phyloP scores from a whole-genome alignment of 2,329 filamentous ascomycete genomes.

The Epichloe hybrida region DNA sequence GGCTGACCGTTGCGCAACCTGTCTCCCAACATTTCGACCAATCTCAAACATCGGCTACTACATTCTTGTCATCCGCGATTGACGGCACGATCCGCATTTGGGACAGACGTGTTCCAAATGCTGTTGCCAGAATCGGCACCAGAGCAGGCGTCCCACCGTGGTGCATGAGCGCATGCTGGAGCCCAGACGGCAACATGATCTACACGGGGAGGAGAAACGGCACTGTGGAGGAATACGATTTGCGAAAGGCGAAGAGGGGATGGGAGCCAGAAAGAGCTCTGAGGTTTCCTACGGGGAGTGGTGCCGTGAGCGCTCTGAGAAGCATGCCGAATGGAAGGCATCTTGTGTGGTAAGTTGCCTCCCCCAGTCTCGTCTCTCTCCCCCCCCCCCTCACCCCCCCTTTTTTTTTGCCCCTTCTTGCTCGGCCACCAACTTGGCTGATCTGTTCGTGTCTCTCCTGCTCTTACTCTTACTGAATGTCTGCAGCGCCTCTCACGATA shows the following conservation, averaged over 20 bases:
- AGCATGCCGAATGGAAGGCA: slow-evolving; percentile 90
- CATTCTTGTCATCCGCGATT: slow-evolving; percentile 78
- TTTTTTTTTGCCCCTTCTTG: not conserved
- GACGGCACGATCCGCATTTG: slow-evolving; percentile 86
- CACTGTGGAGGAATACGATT: slow-evolving; percentile 85
- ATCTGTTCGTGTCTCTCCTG: not conserved
- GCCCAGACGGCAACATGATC: slow-evolving; percentile 85
- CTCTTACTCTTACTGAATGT: not conserved
- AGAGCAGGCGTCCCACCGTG: slow-evolving; percentile 72
- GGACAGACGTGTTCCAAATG: slow-evolving; percentile 66
- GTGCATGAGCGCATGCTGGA: slow-evolving; percentile 98
- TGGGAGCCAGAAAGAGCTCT: slow-evolving; percentile 66
- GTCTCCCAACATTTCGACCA: slow-evolving; percentile 34
- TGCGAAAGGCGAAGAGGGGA: slow-evolving; percentile 58
- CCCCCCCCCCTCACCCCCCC: too few species aligned
- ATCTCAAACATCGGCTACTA: slow-evolving; percentile 54
- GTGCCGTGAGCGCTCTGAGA: slow-evolving; percentile 74
- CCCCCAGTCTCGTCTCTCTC: too few species aligned
- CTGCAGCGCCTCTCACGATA: slow-evolving; percentile 74
- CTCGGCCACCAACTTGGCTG: not conserved
- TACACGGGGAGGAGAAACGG: slow-evolving; percentile 85
- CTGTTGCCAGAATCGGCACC: slow-evolving; percentile 67
- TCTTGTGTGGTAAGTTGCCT: slow-evolving; percentile 52
- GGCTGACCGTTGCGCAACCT: slow-evolving; percentile 21
- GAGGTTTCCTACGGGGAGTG: slow-evolving; percentile 79